Evolutionary conservation across 176 grass and related monocot species (phyloP), one percentile per base, ranked within the genome.

Genomic region (Thinopyrum elongatum): DNA sequence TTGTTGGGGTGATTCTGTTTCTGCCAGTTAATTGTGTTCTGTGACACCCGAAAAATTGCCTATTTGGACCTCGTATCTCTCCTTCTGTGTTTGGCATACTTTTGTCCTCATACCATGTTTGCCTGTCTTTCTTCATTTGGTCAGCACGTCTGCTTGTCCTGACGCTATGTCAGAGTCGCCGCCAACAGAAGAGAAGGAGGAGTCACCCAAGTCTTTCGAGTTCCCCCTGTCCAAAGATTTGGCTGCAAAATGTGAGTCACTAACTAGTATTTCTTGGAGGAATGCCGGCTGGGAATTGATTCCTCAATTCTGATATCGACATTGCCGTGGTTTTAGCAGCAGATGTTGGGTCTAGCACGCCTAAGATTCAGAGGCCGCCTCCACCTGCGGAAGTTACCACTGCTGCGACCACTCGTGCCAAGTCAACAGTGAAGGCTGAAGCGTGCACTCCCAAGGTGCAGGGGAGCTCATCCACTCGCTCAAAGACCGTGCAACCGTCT

Each of bases 341-440:
- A 76, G 84, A 72, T 80, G 75, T 34, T 81, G 92, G 55, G 83
- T 65, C 84, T 73, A 92, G 22, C 71, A 91, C 67, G 7, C 88
- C 88, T 1, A 90, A 89, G 67, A 73, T 86, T 25, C 86, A 89
- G 36, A 89, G 35, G 84, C 72, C 27, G 39, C 41, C 51, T 30
- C 74, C 71, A 76, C 29, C 88, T 35, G 17, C 39, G 17, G 61
- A 88, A 55, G 10, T 30, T 76, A 64, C 27, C 51, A 36, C 70
- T 27, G 62, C 51, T 1, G 38, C 47, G 46, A 59, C 76, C 16
- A 34, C 76, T 13, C 31, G 71, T 82, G 44, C 13, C 14, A 81
- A 38, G 22, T 74, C 77, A 6, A 25, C 70, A 35, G 22, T 69
- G 53, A 90, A 46, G 34, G 75, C 46, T 3, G 81, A 87, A 23